These are phyloP conservation scores for Boletus barrowsii DNA, from an alignment of 768 basidiomycete species.

Conservation along the genomic window DNA sequence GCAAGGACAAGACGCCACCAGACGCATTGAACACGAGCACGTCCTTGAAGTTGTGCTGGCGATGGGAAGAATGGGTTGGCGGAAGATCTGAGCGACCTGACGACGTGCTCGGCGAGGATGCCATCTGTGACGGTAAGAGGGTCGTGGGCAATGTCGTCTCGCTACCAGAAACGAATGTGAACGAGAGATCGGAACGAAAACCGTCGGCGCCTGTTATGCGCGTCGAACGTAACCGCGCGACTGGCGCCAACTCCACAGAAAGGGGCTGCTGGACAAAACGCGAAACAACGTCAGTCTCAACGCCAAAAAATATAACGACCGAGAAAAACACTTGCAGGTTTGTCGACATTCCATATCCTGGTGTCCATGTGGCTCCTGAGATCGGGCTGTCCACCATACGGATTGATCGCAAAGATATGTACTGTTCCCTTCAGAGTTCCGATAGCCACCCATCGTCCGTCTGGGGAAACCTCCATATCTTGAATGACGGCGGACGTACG, in stretches of 20 bases:
- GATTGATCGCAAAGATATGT: constrained; percentile 75
- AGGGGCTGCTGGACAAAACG: constrained; percentile 41
- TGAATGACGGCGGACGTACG: constrained; percentile 65
- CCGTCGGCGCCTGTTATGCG: constrained; percentile 28
- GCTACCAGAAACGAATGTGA: constrained; percentile 46
- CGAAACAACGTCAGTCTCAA: background rate
- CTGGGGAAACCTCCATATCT: constrained; percentile 38
- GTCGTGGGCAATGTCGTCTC: constrained; percentile 37
- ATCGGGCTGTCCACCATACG: constrained; percentile 70
- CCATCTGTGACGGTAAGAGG: constrained; percentile 33
- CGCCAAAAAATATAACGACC: background rate
- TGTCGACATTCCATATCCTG: constrained; percentile 50
- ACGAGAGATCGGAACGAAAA: constrained; percentile 44
- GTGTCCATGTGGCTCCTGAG: constrained; percentile 57
- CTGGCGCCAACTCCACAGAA: constrained; percentile 52
- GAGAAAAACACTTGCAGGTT: constrained; percentile 36
- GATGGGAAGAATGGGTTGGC: constrained; percentile 29
- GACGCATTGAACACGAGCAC: constrained; percentile 64
- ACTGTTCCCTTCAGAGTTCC: constrained; percentile 61
- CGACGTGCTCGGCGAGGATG: constrained; percentile 28
- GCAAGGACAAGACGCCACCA: constrained; percentile 53
- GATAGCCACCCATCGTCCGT: constrained; percentile 68
- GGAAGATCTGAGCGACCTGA: constrained; percentile 29
- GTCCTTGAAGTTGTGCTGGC: constrained; percentile 56
- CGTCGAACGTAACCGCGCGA: constrained; percentile 50